Percentiles rank a stretch among this genome's conserved stretches.
Evolutionary conservation across 1,284 basidiomycete genomes (phyloP).

Genomic region (Coriolopsis trogii): DNA sequence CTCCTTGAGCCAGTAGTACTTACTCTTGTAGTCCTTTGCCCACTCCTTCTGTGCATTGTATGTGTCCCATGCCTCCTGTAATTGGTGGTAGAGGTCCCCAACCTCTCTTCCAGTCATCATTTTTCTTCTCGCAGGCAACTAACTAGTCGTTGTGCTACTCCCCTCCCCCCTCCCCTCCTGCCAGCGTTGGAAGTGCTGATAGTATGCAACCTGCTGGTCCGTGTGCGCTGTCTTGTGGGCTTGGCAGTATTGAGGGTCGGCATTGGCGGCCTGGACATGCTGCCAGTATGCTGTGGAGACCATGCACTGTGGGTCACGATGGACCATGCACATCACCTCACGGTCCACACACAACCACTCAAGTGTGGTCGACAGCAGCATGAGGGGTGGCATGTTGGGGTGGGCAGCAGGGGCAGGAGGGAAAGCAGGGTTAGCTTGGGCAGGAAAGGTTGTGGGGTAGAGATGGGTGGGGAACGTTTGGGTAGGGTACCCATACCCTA

Average conservation of each 20-base stretch:
- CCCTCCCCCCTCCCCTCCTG: background rate
- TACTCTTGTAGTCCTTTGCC: too few species aligned
- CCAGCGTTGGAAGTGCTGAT: background rate
- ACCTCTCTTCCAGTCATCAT: background rate
- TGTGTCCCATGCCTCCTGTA: too few species aligned
- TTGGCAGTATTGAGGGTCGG: background rate
- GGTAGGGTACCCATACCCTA: background rate
- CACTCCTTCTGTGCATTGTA: too few species aligned
- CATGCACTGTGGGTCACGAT: background rate
- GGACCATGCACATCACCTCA: background rate
- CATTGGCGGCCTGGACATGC: background rate
- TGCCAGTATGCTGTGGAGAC: background rate
- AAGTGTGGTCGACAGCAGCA: background rate
- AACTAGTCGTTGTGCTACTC: background rate
- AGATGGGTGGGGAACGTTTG: background rate
- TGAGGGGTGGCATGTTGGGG: background rate
- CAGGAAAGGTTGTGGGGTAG: background rate
- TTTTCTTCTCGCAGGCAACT: background rate
- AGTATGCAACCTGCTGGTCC: background rate
- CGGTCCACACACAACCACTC: background rate
- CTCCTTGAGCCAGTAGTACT: too few species aligned
- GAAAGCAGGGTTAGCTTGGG: background rate
- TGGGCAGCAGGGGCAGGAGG: background rate
- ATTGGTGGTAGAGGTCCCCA: background rate
- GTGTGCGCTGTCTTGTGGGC: background rate